Conservation (phyloP, 208 protist species). For the Leishmania major region DNA sequence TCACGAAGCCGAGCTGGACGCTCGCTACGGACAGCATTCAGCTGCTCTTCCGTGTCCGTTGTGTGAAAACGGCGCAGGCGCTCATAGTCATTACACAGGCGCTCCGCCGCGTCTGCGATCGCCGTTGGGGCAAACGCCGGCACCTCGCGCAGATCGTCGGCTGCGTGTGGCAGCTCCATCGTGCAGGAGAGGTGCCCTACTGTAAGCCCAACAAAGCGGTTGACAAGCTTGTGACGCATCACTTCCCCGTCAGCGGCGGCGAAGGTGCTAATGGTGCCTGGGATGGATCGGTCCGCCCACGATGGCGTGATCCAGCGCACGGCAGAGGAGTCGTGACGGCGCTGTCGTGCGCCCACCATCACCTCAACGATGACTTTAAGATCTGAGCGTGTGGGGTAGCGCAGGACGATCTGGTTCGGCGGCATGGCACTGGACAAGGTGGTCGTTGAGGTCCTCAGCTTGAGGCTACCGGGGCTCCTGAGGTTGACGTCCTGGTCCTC, state of each 20-base stretch:
- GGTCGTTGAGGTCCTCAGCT: constrained; percentile 2
- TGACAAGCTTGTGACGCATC: constrained; percentile 52
- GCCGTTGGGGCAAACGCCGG: constrained; percentile 13
- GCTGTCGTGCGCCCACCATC: constrained; percentile 52
- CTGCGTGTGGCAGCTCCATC: constrained; percentile 45
- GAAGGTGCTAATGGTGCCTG: constrained; percentile 44
- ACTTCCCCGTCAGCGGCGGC: constrained; percentile 57
- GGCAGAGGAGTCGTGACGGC: constrained; percentile 44
- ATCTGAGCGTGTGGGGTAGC: constrained; percentile 54
- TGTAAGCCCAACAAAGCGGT: constrained; percentile 58
- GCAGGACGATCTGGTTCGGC: constrained; percentile 45
- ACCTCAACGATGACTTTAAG: constrained; percentile 73
- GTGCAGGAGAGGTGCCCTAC: constrained; percentile 64
- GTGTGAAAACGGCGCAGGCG: constrained; percentile 18
- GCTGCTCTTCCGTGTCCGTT: constrained; percentile 8
- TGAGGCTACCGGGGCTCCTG: constrained; percentile 6
- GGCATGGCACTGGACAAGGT: neutral
- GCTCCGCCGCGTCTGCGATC: constrained; percentile 26
- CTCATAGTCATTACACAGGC: constrained; percentile 34
- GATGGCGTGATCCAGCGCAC: constrained; percentile 70
- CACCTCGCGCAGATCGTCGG: constrained; percentile 37
- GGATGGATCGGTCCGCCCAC: constrained; percentile 23
- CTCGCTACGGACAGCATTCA: neutral
- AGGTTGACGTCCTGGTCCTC: constrained; percentile 23
- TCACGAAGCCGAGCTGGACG: constrained; percentile 9